Evolutionary conservation across 805 yeast genomes (phyloP).

Genomic region (Pichia manshurica): DNA sequence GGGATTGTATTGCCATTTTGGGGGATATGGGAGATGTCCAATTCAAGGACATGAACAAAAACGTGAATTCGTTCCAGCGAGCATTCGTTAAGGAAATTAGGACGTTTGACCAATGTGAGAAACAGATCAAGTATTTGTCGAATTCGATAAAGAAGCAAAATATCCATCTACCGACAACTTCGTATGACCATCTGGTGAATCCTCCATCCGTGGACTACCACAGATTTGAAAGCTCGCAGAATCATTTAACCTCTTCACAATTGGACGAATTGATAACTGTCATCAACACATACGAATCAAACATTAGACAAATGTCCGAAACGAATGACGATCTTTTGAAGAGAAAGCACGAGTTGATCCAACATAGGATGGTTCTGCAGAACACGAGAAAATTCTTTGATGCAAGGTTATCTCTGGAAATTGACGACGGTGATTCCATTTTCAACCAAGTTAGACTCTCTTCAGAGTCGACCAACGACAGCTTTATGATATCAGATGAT

Average conservation of each 20-base stretch:
- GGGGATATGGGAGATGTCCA: constrained; percentile 86
- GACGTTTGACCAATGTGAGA: constrained; percentile 75
- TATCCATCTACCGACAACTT: constrained; percentile 28
- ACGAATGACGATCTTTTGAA: constrained; percentile 56
- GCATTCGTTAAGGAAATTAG: constrained; percentile 85
- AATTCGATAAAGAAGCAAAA: constrained; percentile 45
- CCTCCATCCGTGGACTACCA: constrained; percentile 16
- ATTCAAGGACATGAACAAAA: constrained; percentile 80
- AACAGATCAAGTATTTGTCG: constrained; percentile 63
- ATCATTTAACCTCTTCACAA: constrained; percentile 58
- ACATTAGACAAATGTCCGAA: constrained; percentile 64
- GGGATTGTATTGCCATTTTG: constrained; percentile 78
- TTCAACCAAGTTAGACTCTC: constrained; percentile 25
- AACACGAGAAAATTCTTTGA: constrained; percentile 34
- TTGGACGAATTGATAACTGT: constrained; percentile 65
- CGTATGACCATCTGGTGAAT: constrained; percentile 23
- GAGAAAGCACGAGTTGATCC: constrained; percentile 56
- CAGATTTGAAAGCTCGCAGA: constrained; percentile 14
- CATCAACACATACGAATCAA: constrained; percentile 59
- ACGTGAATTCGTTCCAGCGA: constrained; percentile 81
- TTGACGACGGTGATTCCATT: constrained; percentile 22
- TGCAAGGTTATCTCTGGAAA: constrained; percentile 28
- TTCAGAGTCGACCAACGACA: constrained; percentile 10
- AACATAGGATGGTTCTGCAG: constrained; percentile 55
- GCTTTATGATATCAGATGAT: constrained; percentile 17